Evolutionary conservation across 192 early-diverging fungal genomes (phyloP).

Genomic region (Backusella luteola): DNA sequence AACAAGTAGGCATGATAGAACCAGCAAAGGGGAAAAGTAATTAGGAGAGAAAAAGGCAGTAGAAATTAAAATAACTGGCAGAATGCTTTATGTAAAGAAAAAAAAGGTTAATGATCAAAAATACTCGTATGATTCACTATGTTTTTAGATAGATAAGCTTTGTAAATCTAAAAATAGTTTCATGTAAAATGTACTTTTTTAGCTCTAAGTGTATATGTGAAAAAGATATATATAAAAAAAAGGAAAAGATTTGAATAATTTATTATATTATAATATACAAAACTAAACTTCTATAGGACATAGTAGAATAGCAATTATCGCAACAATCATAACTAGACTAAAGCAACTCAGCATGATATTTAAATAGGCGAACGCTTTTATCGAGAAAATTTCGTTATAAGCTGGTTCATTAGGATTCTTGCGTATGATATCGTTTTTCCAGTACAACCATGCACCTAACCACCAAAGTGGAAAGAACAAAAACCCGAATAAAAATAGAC

Average conservation of each 20-base stretch:
- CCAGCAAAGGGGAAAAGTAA: neutral
- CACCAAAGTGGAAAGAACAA: constrained; percentile 7
- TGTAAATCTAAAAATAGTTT: neutral
- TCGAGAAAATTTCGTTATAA: constrained; percentile 8
- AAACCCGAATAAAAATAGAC: neutral
- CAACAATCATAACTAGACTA: neutral
- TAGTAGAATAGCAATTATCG: neutral
- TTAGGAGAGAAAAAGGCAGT: neutral
- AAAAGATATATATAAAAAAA: neutral
- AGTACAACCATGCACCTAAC: constrained; percentile 3
- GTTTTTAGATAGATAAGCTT: neutral
- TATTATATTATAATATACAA: neutral
- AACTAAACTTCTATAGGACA: neutral
- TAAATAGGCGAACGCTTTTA: neutral
- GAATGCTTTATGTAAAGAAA: neutral
- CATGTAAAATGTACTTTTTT: neutral
- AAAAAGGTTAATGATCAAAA: constrained; percentile 3
- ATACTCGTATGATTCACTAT: neutral
- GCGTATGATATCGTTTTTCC: constrained; percentile 1
- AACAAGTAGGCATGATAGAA: neutral
- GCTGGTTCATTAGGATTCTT: neutral
- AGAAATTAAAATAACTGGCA: neutral
- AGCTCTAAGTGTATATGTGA: neutral
- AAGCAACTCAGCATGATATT: neutral
- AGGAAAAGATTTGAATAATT: neutral